A percentile compares a stretch with the other conserved stretches of the same genome.
These are phyloP conservation scores for Ustilago cynodontis DNA, from an alignment of 1,284 basidiomycete species.

Conservation along the genomic window DNA sequence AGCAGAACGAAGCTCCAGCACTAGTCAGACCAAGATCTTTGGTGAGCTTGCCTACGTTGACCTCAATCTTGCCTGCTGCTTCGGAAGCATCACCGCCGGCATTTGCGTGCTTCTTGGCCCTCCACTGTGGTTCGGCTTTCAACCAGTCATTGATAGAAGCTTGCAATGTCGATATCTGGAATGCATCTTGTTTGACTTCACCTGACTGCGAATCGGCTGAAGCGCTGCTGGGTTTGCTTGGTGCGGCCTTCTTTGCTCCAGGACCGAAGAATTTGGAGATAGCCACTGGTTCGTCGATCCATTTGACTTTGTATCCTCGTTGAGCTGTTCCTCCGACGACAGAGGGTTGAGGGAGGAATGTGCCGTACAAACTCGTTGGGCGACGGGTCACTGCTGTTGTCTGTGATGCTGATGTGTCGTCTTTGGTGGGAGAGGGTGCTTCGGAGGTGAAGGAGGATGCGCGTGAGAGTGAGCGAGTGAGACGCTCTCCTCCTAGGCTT, in stretches of 20 bases:
- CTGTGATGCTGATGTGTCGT: background rate
- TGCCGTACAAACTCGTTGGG: conserved; percentile 36
- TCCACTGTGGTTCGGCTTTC: conserved; percentile 17
- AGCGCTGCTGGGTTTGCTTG: background rate
- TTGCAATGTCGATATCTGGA: conserved; percentile 17
- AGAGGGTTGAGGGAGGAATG: conserved; percentile 19
- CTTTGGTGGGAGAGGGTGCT: background rate
- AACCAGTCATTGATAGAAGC: conserved; percentile 33
- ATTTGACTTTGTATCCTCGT: conserved; percentile 48
- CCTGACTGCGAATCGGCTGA: background rate
- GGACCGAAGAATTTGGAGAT: conserved; percentile 55
- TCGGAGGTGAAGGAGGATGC: conserved; percentile 17
- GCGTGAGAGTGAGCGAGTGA: conserved; percentile 27
- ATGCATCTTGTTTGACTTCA: background rate
- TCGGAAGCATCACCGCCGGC: background rate
- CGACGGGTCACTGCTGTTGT: background rate
- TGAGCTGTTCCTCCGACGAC: conserved; percentile 15
- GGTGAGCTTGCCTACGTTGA: conserved; percentile 23
- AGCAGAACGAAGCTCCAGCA: conserved; percentile 15
- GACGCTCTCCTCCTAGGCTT: conserved; percentile 9
- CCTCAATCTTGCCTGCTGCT: conserved; percentile 5
- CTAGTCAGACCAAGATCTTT: conserved; percentile 25
- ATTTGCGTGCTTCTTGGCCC: conserved; percentile 2
- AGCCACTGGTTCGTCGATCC: conserved; percentile 55
- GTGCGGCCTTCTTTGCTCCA: conserved; percentile 18